phyloP scores from a whole-genome alignment of 768 basidiomycete species.

The Grammothele lineata region DNA sequence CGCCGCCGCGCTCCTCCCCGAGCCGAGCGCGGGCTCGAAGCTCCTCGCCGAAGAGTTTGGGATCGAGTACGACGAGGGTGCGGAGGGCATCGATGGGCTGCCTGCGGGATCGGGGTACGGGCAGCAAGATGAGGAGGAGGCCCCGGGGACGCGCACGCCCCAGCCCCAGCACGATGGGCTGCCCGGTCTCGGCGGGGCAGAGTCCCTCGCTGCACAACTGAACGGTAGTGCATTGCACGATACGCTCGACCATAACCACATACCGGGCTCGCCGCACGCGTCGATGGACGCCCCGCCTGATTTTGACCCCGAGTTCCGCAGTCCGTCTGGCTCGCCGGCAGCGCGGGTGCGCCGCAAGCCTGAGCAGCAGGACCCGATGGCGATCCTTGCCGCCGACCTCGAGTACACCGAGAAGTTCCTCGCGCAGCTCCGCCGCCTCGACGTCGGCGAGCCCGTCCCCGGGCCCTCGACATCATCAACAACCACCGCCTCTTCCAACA shows the following conservation, averaged over 20 bases:
- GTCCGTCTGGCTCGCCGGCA: constrained; percentile 29
- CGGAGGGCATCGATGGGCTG: constrained; percentile 70
- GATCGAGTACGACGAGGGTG: constrained; percentile 84
- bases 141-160: constrained; percentile 14
- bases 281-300: constrained; percentile 24
- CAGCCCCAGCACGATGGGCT: constrained; percentile 37
- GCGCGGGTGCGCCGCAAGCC: constrained; percentile 17
- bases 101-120: constrained; percentile 6
- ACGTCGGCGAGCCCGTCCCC: constrained; percentile 41
- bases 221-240: neutral
- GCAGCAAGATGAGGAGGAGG: no score
- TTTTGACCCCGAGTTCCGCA: constrained; percentile 44
- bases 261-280: neutral
- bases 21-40: constrained; percentile 73
- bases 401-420: constrained; percentile 78
- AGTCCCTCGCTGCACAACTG: constrained; percentile 16
- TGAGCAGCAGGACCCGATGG: constrained; percentile 59
- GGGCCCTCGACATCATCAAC: no score
- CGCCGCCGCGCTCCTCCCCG: constrained; percentile 83
- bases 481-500: no score
- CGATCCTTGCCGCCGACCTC: constrained; percentile 67
- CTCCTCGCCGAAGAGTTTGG: constrained; percentile 85
- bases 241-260: neutral
- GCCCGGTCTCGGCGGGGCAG: constrained; percentile 6
- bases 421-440: constrained; percentile 63